Evolutionary conservation across 768 basidiomycete genomes (phyloP).

Genomic region (Trametes meyenii): DNA sequence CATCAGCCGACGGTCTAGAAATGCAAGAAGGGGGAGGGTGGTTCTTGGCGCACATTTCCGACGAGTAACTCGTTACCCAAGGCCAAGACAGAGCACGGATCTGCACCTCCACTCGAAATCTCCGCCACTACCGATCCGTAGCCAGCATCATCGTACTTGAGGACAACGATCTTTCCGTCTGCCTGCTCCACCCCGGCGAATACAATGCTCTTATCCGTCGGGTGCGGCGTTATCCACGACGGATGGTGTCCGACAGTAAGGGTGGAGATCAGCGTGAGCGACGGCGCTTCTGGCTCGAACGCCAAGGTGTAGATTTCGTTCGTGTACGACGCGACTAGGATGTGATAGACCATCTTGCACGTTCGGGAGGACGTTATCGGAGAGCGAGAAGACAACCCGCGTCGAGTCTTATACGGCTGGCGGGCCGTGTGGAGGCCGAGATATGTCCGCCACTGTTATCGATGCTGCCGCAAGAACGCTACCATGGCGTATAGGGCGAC

Average conservation of each 20-base stretch:
- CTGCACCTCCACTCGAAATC: constrained; percentile 55
- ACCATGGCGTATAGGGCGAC: not conserved
- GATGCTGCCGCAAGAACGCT: constrained; percentile 13
- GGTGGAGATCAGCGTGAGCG: constrained; percentile 48
- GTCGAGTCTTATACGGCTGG: constrained; percentile 15
- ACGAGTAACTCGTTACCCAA: constrained; percentile 60
- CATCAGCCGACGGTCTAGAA: not conserved
- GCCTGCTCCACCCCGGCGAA: constrained; percentile 68
- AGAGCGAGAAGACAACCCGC: not conserved
- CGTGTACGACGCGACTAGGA: constrained; percentile 69
- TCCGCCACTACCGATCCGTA: constrained; percentile 53
- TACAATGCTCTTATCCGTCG: constrained; percentile 56
- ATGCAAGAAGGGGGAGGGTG: not conserved
- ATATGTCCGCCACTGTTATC: constrained; percentile 26
- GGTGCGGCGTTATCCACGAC: constrained; percentile 75
- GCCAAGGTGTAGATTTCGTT: constrained; percentile 61
- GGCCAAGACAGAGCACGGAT: constrained; percentile 67
- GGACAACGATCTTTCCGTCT: constrained; percentile 63
- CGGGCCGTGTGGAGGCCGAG: constrained; percentile 17
- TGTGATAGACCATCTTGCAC: constrained; percentile 37
- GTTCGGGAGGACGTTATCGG: constrained; percentile 15
- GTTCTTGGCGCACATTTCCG: constrained; percentile 63
- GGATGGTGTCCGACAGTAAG: constrained; percentile 62
- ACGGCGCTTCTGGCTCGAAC: constrained; percentile 56
- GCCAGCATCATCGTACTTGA: constrained; percentile 59